These are phyloP conservation scores for Chenopodium quinoa DNA, from an alignment of 148 eudicot species.

Conservation along the genomic window DNA sequence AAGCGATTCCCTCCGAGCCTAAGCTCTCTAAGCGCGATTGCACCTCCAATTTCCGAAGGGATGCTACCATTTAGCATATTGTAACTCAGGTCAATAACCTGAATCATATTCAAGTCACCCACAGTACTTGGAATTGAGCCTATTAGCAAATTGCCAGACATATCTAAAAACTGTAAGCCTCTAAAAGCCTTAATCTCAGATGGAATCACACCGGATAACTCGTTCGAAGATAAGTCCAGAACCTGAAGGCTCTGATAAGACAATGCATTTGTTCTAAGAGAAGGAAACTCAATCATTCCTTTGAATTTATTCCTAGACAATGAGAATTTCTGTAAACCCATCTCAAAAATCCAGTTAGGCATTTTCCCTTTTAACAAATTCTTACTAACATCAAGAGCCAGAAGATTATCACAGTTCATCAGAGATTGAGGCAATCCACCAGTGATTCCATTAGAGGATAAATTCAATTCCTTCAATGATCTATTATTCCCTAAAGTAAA, in stretches of 20 bases:
- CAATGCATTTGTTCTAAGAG: constrained; percentile 21
- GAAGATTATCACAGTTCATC: constrained; percentile 49
- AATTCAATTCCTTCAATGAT: constrained; percentile 53
- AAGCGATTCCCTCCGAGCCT: constrained; percentile 52
- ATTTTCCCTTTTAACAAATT: constrained; percentile 57
- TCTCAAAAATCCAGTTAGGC: constrained; percentile 65
- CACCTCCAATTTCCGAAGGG: constrained; percentile 58
- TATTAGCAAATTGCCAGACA: constrained; percentile 51
- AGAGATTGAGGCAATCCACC: constrained; percentile 72
- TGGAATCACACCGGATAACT: constrained; percentile 58
- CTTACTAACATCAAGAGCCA: constrained; percentile 55
- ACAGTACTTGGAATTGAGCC: constrained; percentile 61
- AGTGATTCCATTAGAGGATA: constrained; percentile 54
- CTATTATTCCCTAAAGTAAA: constrained; percentile 53
- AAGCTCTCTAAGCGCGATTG: constrained; percentile 45
- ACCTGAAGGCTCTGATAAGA: constrained; percentile 49
- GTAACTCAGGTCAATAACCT: constrained; percentile 64
- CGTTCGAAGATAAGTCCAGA: constrained; percentile 66
- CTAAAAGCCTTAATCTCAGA: constrained; percentile 46
- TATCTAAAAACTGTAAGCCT: constrained; percentile 49
- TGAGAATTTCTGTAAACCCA: constrained; percentile 46
- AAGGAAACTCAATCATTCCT: constrained; percentile 49
- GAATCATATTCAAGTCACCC: constrained; percentile 45
- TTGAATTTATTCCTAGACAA: constrained; percentile 53
- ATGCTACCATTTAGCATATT: constrained; percentile 66